These are phyloP conservation scores for Pythium grandisporangium DNA, from an alignment of 352 stramenopile genomes.

Conservation along the genomic window DNA sequence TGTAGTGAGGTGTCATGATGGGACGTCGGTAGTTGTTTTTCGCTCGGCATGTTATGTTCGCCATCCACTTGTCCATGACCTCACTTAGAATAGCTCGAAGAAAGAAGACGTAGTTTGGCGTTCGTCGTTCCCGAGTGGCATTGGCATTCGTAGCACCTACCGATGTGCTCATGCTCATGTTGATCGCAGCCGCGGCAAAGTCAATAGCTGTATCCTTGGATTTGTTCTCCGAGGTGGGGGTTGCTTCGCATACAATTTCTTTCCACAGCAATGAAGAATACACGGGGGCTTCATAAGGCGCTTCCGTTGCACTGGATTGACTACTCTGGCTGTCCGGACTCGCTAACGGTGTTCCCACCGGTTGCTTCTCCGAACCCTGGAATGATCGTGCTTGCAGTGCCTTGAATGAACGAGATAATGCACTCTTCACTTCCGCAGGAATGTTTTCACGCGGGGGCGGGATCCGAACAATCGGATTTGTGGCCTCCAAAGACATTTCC, in stretches of 20 bases:
- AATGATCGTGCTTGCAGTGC: slow-evolving; percentile 57
- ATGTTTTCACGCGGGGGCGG: slow-evolving; percentile 59
- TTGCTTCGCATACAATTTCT: slow-evolving; percentile 57
- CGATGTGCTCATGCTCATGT: slow-evolving; percentile 72
- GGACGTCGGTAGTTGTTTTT: slow-evolving; percentile 68
- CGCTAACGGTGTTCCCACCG: slow-evolving; percentile 46
- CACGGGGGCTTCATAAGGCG: slow-evolving; percentile 32
- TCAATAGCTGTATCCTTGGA: slow-evolving; percentile 62
- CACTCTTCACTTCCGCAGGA: slow-evolving; percentile 61
- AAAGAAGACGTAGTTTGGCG: slow-evolving; percentile 83
- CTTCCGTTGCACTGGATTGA: slow-evolving; percentile 24
- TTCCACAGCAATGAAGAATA: slow-evolving; percentile 63
- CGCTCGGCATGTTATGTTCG: slow-evolving; percentile 44
- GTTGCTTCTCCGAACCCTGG: slow-evolving; percentile 32
- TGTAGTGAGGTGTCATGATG: slow-evolving; percentile 75
- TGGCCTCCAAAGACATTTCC: slow-evolving; percentile 58
- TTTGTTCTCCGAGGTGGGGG: slow-evolving; percentile 37
- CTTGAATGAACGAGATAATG: slow-evolving; percentile 65
- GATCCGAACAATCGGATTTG: slow-evolving; percentile 72
- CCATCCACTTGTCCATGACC: slow-evolving; percentile 88
- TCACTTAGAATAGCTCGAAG: slow-evolving; percentile 74
- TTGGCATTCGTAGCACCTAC: slow-evolving; percentile 67
- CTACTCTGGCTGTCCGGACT: slow-evolving; percentile 48
- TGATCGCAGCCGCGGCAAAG: slow-evolving; percentile 61
- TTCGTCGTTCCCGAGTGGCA: slow-evolving; percentile 62